phyloP scores from a whole-genome alignment of 768 basidiomycete genomes.

The Suillus paluster region DNA sequence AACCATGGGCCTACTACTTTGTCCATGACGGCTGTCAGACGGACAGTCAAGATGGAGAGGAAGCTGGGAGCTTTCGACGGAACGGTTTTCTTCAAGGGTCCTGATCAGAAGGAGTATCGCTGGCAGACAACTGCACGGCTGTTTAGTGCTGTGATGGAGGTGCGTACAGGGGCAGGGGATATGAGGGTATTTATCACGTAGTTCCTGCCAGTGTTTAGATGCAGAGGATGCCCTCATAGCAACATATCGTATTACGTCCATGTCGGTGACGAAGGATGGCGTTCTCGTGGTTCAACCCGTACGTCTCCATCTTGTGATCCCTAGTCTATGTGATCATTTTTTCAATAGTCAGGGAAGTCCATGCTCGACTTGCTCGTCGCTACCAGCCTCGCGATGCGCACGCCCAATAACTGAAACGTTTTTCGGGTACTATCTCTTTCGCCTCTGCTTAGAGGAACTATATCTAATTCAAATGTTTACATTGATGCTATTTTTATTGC shows the following conservation, averaged over 20 bases:
- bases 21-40: constrained; percentile 19
- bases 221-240: constrained; percentile 24
- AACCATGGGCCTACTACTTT: constrained; percentile 18
- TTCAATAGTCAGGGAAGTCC: constrained; percentile 22
- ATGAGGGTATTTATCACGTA: neutral
- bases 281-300: constrained; percentile 32
- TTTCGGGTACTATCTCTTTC: neutral
- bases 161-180: constrained; percentile 8
- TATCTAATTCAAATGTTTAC: neutral
- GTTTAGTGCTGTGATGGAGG: constrained; percentile 30
- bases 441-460: neutral
- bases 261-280: constrained; percentile 32
- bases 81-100: constrained; percentile 29
- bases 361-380: constrained; percentile 35
- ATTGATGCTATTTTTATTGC: neutral
- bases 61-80: constrained; percentile 8
- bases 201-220: constrained; percentile 21
- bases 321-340: constrained; percentile 2
- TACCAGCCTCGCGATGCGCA: constrained; percentile 30
- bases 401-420: constrained; percentile 17
- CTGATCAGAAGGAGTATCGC: constrained; percentile 24
- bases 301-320: constrained; percentile 9
- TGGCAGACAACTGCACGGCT: constrained; percentile 19
- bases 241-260: constrained; percentile 28
- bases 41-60: constrained; percentile 17